These are phyloP conservation scores for Diaporthe capsici DNA, from an alignment of 2,329 filamentous ascomycete genomes.

Conservation along the genomic window DNA sequence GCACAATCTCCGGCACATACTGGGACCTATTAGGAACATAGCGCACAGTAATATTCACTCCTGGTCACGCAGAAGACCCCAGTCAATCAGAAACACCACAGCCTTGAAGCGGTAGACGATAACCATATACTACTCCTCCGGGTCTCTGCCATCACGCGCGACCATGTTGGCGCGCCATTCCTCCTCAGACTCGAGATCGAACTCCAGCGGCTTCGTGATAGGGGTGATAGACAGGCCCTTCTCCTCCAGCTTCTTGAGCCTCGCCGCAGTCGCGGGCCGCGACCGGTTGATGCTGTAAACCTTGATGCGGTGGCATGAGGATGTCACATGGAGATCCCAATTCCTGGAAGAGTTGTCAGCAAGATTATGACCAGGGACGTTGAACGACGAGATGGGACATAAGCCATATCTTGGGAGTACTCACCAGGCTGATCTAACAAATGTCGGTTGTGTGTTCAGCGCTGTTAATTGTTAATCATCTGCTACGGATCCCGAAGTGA, in stretches of 20 bases:
- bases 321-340: constrained; percentile 77
- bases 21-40: too few relatives aligned
- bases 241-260: constrained; percentile 66
- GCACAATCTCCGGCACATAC: neutral
- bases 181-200: constrained; percentile 63
- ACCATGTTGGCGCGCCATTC: constrained; percentile 61
- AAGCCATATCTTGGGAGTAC: neutral
- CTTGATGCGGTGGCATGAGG: constrained; percentile 71
- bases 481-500: too few relatives aligned
- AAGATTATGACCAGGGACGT: too few relatives aligned
- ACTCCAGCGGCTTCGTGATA: constrained; percentile 66
- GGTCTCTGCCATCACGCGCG: constrained; percentile 56
- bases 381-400: too few relatives aligned
- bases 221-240: constrained; percentile 63
- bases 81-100: neutral
- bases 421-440: constrained; percentile 66
- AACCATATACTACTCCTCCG: constrained; percentile 51
- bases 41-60: neutral
- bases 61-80: too few relatives aligned
- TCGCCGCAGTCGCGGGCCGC: constrained; percentile 60
- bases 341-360: constrained; percentile 57
- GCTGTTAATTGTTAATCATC: constrained; percentile 48
- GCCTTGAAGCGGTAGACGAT: neutral
- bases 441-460: constrained; percentile 71
- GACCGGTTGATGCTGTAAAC: constrained; percentile 74